These are phyloP conservation scores for Moniliophthora roreri DNA, from an alignment of 1,284 basidiomycete species.

Conservation along the genomic window DNA sequence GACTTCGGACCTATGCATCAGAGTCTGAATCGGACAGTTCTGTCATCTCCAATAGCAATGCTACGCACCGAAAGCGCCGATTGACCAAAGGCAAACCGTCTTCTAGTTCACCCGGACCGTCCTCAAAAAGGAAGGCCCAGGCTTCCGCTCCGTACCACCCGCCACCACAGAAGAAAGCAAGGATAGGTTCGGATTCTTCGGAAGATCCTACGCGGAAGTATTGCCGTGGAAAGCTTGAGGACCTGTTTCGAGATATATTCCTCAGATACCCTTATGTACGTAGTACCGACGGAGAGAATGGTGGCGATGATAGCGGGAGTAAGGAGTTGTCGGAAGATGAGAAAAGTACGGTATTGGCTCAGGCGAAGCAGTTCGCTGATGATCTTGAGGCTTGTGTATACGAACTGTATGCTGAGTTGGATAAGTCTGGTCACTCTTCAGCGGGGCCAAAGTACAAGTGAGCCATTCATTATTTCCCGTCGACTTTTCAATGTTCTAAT, in stretches of 20 bases:
- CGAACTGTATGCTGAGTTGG: slow-evolving; percentile 72
- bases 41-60: slow-evolving; percentile 7
- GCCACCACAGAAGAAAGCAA: slow-evolving; percentile 31
- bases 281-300: slow-evolving; percentile 21
- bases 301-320: slow-evolving; percentile 32
- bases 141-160: background rate
- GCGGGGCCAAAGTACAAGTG: slow-evolving; percentile 82
- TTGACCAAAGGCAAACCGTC: slow-evolving; percentile 20
- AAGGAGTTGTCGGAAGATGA: slow-evolving; percentile 60
- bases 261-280: slow-evolving; percentile 58
- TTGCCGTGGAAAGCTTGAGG: slow-evolving; percentile 70
- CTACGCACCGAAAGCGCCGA: slow-evolving; percentile 12
- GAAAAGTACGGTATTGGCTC: slow-evolving; percentile 48
- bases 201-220: slow-evolving; percentile 78
- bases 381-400: slow-evolving; percentile 72
- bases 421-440: slow-evolving; percentile 66
- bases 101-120: slow-evolving; percentile 27
- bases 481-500: slow-evolving; percentile 13
- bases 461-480: slow-evolving; percentile 26
- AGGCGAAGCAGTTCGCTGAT: slow-evolving; percentile 58
- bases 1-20: slow-evolving; percentile 35
- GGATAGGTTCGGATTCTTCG: slow-evolving; percentile 30
- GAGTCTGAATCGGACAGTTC: slow-evolving; percentile 47
- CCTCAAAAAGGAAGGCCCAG: slow-evolving; percentile 46
- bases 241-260: slow-evolving; percentile 68